Evolutionary conservation across 139 green algal species (phyloP).

Genomic region (Auxenochlorella pyrenoidosa): DNA sequence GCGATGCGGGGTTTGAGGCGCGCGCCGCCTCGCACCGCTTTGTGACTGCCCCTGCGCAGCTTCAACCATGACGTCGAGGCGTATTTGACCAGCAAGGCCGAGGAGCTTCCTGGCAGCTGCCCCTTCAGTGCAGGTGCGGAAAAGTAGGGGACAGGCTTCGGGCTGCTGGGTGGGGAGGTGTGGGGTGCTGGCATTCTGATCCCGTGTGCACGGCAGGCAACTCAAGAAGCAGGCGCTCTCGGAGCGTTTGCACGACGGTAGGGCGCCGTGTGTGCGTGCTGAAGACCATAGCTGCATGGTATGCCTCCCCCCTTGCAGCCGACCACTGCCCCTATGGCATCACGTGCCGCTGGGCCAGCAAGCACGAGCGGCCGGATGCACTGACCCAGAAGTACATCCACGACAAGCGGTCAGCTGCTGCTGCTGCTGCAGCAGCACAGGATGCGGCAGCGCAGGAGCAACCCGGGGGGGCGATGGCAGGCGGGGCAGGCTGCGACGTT

Average conservation of each 20-base stretch:
- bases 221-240: not conserved
- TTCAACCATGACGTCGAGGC: slow-evolving; percentile 78
- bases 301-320: not conserved
- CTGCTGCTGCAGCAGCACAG: not conserved
- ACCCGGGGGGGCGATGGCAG: not conserved
- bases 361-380: slow-evolving; percentile 48
- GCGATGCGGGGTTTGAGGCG: too few species aligned
- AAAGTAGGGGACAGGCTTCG: slow-evolving; percentile 61
- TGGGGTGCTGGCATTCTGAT: not conserved
- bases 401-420: not conserved
- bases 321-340: slow-evolving; percentile 36
- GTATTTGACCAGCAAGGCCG: slow-evolving; percentile 68
- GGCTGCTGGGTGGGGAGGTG: not conserved
- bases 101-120: slow-evolving; percentile 81
- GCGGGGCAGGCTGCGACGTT: not conserved
- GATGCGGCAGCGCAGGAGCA: slow-evolving; percentile 7
- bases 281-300: not conserved
- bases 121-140: slow-evolving; percentile 53
- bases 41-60: slow-evolving; percentile 49
- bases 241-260: not conserved
- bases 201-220: not conserved
- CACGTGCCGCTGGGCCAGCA: slow-evolving; percentile 73
- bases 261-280: not conserved
- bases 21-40: too few species aligned
- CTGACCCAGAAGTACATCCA: slow-evolving; percentile 17